These are phyloP conservation scores for Mycena rosella DNA, from an alignment of 768 basidiomycete species.

Conservation along the genomic window DNA sequence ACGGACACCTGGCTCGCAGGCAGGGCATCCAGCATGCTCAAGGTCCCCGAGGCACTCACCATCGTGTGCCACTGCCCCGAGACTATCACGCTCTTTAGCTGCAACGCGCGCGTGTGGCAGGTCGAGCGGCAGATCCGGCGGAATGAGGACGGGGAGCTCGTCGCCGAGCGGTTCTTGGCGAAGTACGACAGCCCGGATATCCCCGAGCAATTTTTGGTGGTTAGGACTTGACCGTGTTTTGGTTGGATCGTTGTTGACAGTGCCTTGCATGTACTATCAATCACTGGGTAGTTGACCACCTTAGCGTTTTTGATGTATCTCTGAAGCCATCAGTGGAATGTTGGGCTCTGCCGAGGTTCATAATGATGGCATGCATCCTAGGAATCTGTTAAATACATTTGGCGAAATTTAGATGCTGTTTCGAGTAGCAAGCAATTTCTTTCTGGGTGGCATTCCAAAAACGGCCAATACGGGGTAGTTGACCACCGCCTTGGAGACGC, in stretches of 20 bases:
- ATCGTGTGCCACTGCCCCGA: slow-evolving; percentile 65
- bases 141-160: slow-evolving; percentile 53
- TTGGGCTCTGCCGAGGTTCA: too few species aligned
- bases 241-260: not conserved
- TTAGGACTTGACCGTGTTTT: slow-evolving; percentile 67
- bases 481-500: too few species aligned
- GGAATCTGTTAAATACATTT: too few species aligned
- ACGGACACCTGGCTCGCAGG: slow-evolving; percentile 20
- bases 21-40: slow-evolving; percentile 47
- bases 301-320: too few species aligned
- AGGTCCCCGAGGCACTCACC: slow-evolving; percentile 51
- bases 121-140: slow-evolving; percentile 56
- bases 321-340: too few species aligned
- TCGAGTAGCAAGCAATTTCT: too few species aligned
- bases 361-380: too few species aligned
- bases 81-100: slow-evolving; percentile 72
- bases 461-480: too few species aligned
- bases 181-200: slow-evolving; percentile 75
- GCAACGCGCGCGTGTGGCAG: slow-evolving; percentile 80
- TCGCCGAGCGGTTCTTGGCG: slow-evolving; percentile 53
- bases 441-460: too few species aligned
- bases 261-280: too few species aligned
- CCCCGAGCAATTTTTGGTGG: slow-evolving; percentile 80
- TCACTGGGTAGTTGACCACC: too few species aligned
- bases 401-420: too few species aligned